Evolutionary conservation across 352 stramenopile species (phyloP), one percentile per base, ranked within the genome.

Genomic region (Phytopythium boreale): DNA sequence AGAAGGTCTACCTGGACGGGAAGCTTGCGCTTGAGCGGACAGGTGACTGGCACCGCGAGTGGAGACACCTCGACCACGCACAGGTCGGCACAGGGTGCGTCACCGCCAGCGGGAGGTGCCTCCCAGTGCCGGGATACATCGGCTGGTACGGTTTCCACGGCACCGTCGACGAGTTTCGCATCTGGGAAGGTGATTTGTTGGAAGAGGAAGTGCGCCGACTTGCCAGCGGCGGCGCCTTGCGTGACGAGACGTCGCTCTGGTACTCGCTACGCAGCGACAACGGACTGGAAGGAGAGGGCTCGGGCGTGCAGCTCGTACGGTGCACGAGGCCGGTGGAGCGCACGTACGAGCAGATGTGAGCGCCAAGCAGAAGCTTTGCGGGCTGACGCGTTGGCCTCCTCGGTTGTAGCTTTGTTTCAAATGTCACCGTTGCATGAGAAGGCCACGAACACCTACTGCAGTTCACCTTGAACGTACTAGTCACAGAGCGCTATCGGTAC

Each of bases 111-210:
- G 62, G 37, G 8, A 63, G 58, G 2, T 61, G 68, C 47, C 72
- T 63, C 20, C 77, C 75, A 6, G 49, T 67, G n/a, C 37, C 50
- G 39, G 53, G 59, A 10, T 72, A 70, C 52, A 63, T 69, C 8
- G 77, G 72, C 9, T 84, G 73, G 71, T 82, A 84, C 56, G 75
- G 67, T 12, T 82, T 87, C 57, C 67, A 79, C 27, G 77, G 75
- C 4, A 39, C 72, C 20, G 62, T 84, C n/a, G 64, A 81, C 41
- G 74, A 82, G 44, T 72, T 76, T 43, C 61, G 66, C 3, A 67
- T 72, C 43, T 72, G 61, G 31, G 43, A 36, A 24, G 55, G 53
- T 4, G 62, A 50, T 22, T 50, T 66, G 44, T 22, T 70, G 26
- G 26, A 36, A 20, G 24, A 41, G 9, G 62, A 69, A 19, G 59